Base-by-base conservation (phyloP, 2,329 filamentous ascomycete genomes). In the Aspergillus carbonarius region DNA sequence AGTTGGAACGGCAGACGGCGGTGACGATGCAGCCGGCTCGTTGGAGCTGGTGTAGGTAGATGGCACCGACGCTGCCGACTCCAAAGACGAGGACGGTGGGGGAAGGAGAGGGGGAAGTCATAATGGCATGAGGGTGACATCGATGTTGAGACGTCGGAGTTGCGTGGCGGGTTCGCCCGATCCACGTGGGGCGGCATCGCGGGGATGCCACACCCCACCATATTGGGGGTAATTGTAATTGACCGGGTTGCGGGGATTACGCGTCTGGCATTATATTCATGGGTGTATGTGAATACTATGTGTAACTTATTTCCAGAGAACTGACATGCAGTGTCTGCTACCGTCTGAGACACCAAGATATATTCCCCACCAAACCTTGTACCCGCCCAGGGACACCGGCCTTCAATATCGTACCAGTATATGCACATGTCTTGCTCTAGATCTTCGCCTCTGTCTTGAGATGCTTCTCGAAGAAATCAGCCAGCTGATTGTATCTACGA, bases 1-100 rank as follows among this genome's bases (percentile, higher is more conserved):
- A 72, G 61, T 73, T 74, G 40, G 71, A 72, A 4, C 72, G 70
- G 57, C 72, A 75, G 35, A 74, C 63, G 12, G 70, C 66, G 25
- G 69, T 67, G 30, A 74, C 62, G 54, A 62, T 66, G 40, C 63
- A 65, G 10, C 60, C 61, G n/a, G 66, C 65, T 5, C 64, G 66
- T 27, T 66, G 67, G 37, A 75, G 60, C 10, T 73, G 57, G 54
- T 66, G 71, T 3, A 68, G 57, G 54, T 73, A 72, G 15, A 69
- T 60, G 32, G 65, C 65, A 49, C 72, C 72, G 51, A 75, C 65
- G 34, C 68, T 69, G 40, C 72, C 72, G 12, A 68, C 69, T 17
- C 72, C 72, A 54, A 72, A 70, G 48, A 74, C 58, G 53, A 74
- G 62, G 47, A 73, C 12, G n/a, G 40, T 37, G 15, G 27, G 52